These are phyloP conservation scores for Umbelopsis sp. DNA, from an alignment of 192 early-diverging fungal species.

Conservation along the genomic window DNA sequence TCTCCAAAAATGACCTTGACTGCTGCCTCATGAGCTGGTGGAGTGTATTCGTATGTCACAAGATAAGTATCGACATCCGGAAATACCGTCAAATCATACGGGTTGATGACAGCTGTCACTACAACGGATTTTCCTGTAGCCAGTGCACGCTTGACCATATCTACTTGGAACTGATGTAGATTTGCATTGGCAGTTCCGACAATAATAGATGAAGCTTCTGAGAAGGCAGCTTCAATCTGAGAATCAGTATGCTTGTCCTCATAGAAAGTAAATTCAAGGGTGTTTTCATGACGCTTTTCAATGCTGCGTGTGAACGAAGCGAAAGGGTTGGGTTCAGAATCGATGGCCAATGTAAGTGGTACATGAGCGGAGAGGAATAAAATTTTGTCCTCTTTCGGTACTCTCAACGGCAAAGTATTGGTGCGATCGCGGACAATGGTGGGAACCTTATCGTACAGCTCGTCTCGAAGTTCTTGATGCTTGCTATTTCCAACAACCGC, in stretches of 20 bases:
- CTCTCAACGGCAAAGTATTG: slow-evolving; percentile 24
- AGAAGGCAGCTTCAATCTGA: slow-evolving; percentile 15
- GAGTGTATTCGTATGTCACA: slow-evolving; percentile 43
- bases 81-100: slow-evolving; percentile 42
- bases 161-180: slow-evolving; percentile 33
- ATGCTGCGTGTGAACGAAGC: slow-evolving; percentile 32
- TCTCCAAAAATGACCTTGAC: slow-evolving; percentile 37
- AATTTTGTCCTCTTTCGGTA: slow-evolving; percentile 19
- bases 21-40: slow-evolving; percentile 40
- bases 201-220: slow-evolving; percentile 21
- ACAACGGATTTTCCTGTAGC: slow-evolving; percentile 15
- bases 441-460: slow-evolving; percentile 32
- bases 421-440: slow-evolving; percentile 32
- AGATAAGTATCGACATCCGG: slow-evolving; percentile 35
- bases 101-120: slow-evolving; percentile 41
- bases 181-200: slow-evolving; percentile 43
- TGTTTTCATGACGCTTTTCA: slow-evolving; percentile 25
- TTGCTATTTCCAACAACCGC: slow-evolving; percentile 24
- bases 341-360: slow-evolving; percentile 41
- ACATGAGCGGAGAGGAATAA: slow-evolving; percentile 43
- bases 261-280: slow-evolving; percentile 31
- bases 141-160: slow-evolving; percentile 25
- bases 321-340: slow-evolving; percentile 40
- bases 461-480: slow-evolving; percentile 29
- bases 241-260: slow-evolving; percentile 22